Evolutionary conservation across 2,329 filamentous ascomycete species (phyloP), one percentile per base, ranked within the genome.

Genomic region (Cytospora leucostoma): DNA sequence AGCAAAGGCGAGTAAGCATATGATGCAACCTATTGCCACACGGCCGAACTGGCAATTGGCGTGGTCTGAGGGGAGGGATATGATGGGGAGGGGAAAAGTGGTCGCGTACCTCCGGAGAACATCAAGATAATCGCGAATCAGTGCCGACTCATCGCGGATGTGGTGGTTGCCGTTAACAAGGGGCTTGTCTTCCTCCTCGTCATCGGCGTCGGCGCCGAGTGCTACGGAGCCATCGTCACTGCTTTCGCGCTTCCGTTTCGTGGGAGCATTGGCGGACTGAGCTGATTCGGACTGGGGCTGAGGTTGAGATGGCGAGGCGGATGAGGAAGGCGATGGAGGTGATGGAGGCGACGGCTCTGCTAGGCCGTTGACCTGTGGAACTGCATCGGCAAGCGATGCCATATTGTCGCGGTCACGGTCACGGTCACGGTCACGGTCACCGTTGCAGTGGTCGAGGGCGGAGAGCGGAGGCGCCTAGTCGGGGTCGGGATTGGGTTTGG

Each of bases 191-290:
- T 70, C 71, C 27, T 74, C 10, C 37, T 54, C 37, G 50, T 40
- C 32, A 38, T 27, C 50, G 34, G 15, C 38, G 33, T 49, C 54
- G 56, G 59, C 51, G 62, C 70, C 66, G 62, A 60, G 53, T 34
- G 70, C 68, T 63, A 69, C 59, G 21, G 69, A 66, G 59, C 64
- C 70, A 54, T 78, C 78, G 68, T 80, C 78, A 64, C 72, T 76
- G 56, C 75, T 74, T 70, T 85, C 83, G 79, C 84, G 84, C 77
- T 88, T 88, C 73, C 85, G 79, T 77, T 88, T 88, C 63, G 70
- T 71, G 44, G 74, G 70, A 15, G 70, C 71, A 68, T 70, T 71
- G 65, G 70, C 64, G 33, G 72, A 70, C 34, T 70, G 67, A 55
- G 69, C 68, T 60, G 71, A 71, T 65, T 70, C 70, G 61, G 70